Conservation (phyloP, 345 rosid species). For the Dipteronia dyeriana region DNA sequence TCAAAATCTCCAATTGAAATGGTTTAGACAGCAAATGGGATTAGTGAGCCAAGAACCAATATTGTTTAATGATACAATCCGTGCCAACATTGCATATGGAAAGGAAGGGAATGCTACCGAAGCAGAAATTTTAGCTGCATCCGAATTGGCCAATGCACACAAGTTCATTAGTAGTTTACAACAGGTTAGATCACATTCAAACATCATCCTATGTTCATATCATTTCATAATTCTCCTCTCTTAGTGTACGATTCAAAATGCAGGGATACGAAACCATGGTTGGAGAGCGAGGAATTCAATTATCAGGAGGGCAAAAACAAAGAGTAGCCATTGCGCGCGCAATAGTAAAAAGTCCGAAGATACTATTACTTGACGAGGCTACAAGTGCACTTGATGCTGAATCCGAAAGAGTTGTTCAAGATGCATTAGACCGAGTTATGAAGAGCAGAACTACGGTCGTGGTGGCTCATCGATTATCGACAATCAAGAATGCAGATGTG, state of each 20-base stretch:
- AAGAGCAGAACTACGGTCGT: slow-evolving; percentile 48
- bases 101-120: slow-evolving; percentile 70
- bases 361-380: slow-evolving; percentile 60
- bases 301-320: slow-evolving; percentile 66
- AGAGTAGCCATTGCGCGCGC: slow-evolving; percentile 63
- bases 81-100: slow-evolving; percentile 79
- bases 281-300: slow-evolving; percentile 58
- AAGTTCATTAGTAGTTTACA: slow-evolving; percentile 75
- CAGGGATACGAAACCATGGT: slow-evolving; percentile 41
- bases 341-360: slow-evolving; percentile 49
- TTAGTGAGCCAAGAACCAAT: slow-evolving; percentile 84
- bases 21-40: slow-evolving; percentile 84
- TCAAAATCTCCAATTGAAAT: slow-evolving; percentile 54
- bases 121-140: slow-evolving; percentile 66
- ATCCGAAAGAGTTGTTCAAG: slow-evolving; percentile 53
- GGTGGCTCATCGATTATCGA: slow-evolving; percentile 58
- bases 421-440: slow-evolving; percentile 51
- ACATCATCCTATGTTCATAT: no score
- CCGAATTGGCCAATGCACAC: slow-evolving; percentile 79
- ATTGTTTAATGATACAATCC: slow-evolving; percentile 69
- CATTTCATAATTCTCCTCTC: no score
- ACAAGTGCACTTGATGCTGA: slow-evolving; percentile 66
- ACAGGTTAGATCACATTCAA: slow-evolving; percentile 21
- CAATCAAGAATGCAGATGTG: slow-evolving; percentile 58
- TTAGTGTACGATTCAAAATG: no score